These are phyloP conservation scores for Pythium coloratum DNA, from an alignment of 352 stramenopile species.

Conservation along the genomic window DNA sequence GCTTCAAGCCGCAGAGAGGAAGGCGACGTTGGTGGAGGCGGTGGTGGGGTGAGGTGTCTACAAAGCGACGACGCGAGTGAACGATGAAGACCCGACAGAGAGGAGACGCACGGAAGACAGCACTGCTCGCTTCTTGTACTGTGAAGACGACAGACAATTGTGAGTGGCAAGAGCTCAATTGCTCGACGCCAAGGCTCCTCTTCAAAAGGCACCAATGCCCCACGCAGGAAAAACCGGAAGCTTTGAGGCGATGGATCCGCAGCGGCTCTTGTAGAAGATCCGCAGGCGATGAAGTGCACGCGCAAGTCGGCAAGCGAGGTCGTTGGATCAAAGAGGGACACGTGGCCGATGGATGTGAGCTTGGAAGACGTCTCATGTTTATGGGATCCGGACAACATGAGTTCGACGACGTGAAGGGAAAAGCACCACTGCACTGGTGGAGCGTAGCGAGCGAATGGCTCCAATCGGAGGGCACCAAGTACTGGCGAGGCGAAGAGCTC, in stretches of 20 bases:
- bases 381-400: background rate
- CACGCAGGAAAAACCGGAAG: slow-evolving; percentile 19
- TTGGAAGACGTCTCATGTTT: background rate
- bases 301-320: slow-evolving; percentile 10
- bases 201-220: background rate
- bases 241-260: background rate
- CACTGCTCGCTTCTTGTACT: background rate
- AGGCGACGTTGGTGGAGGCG: background rate
- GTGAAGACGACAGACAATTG: slow-evolving; percentile 8
- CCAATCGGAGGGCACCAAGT: background rate
- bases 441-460: background rate
- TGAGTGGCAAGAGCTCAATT: slow-evolving; percentile 17
- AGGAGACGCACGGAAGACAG: slow-evolving; percentile 4
- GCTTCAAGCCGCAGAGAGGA: background rate
- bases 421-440: background rate
- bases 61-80: background rate
- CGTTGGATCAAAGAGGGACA: background rate
- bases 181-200: slow-evolving; percentile 13
- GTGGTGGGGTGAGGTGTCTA: background rate
- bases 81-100: background rate
- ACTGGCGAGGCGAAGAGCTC: background rate
- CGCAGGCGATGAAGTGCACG: background rate
- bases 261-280: no score
- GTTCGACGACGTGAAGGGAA: slow-evolving; percentile 7
- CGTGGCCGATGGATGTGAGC: slow-evolving; percentile 8